Evolutionary conservation across 1,284 basidiomycete species (phyloP), one percentile per base, ranked within the genome.

Genomic region (Termitomyces sp.): DNA sequence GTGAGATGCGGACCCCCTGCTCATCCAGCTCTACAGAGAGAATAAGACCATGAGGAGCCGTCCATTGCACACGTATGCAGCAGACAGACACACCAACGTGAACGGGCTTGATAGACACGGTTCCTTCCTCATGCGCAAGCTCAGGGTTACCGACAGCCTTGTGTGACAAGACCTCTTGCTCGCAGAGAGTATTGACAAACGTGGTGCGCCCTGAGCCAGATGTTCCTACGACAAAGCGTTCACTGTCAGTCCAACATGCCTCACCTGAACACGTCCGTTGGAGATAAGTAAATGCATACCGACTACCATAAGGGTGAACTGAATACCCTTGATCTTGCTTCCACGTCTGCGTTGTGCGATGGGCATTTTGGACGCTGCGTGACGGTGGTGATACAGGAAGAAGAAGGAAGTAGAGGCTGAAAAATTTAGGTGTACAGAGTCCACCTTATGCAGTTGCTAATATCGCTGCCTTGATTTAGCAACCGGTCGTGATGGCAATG

Each of bases 171-270:
- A 94, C 86, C 62, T 89, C 85, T 13, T 88, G 84, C 73, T 96
- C 94, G 73, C 93, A 94, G 36, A 97, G 85, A 34, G 94, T 97
- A 77, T 98, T 98, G 66, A 97, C 92, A 69, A 98, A 97, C 41
- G 94, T 97, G 51, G 94, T 96, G 52, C 94, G 86, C 30, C 94
- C 94, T 52, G 91, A 94, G 42, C 94, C 94, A 66, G 93, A 94
- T 54, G 91, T 89, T 73, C 94, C 94, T 93, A 62, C 9, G 52
- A 42, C 21, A 28, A 40, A 24, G 17, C 7, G 41, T 41, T 9
- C 24, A 9, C n/a, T 31, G 10, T 26, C 15, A 30, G 24, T 10
- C 21, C 13, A 30, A 13, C 8, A 10, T 9, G 13, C 31, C 42
- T 42, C 41, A 13, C 17, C 19, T 2, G 30, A 19, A 38, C 47